Evolutionary conservation across 208 protist genomes (phyloP), one percentile per base, ranked within the genome.

Genomic region (Leptomonas pyrrhocoris): DNA sequence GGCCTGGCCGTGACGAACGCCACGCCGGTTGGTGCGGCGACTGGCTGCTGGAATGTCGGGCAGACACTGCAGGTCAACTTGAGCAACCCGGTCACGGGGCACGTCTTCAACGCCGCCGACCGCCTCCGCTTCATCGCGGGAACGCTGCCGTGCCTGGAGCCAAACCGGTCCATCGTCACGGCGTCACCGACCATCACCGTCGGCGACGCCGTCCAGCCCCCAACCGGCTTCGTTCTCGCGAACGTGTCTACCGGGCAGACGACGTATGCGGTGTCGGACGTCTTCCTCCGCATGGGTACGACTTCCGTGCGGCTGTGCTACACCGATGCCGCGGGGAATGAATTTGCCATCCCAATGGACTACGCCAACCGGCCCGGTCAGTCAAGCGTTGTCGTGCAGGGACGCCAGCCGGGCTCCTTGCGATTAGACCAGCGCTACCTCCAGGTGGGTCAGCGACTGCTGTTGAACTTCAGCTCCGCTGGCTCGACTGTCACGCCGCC

Each of bases 321-420:
- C 81, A 81, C 69, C 40, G 89, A 96, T 77, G 74, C 77, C 49
- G 83, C 61, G 8, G 89, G 89, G 46, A 93, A 91, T 54, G 73
- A 93, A 66, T 96, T 91, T 65, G 85, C 88, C 18, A 81, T 96
- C 15, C 89, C 92, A 5, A 63, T 96, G 38, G 43, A 78, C 40
- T 71, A 78, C 59, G 43, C 43, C 31, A 68, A 30, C 15, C 25
- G 53, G 15, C 79, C 74, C 13, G 66, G 51, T 1, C 34, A 59
- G 42, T 92, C 87, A 9, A 1, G 73, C 34, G 81, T 90, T 50
- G 16, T 59, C 13, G 78, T 96, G 21, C 67, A 68, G 53, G 21
- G 61, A 19, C 79, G 74, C 28, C 83, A 93, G 73, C 81, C 86
- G 0, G 58, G 45, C 19, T 40, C 63, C 6, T 28, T 90, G 7